Base-by-base conservation (phyloP, 495 filamentous ascomycete species). In the Evansstolkia leycettana region DNA sequence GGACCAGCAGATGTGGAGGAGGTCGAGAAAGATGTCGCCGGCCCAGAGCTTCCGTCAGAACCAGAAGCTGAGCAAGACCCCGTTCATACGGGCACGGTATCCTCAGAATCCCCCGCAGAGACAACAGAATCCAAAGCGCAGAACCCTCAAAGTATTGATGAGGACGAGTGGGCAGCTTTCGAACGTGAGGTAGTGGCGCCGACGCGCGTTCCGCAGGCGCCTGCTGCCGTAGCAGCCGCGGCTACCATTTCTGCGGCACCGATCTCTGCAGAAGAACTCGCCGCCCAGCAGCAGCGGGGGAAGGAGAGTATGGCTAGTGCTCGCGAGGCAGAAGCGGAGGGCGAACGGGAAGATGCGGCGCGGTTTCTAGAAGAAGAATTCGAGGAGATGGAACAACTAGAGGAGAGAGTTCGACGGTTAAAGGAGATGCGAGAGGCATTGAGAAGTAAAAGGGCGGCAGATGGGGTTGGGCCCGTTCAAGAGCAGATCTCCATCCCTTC, bases 381-480 rank as follows among this genome's bases (percentile, higher is more conserved):
- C 52, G 90, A 93, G 34, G 79, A 90, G 51, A 95, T 96, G 89
- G 84, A 90, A 51, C 75, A 75, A 36, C 69, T 94, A 30, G 90
- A 95, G 57, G 75, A 76, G 44, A 70, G 88, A 26, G 82, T 94
- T 6, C 64, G 68, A 47, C 73, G 67, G 46, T 55, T 98, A 40
- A 81, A 87, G 47, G 81, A 88, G 45, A 76, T 64, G 51, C 62
- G 73, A 36, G 77, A 82, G 43, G 60, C 67, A 29, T 43, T 81
- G 30, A 76, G 70, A 49, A 51, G 60, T 29, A 57, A 52, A 14
- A 58, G 54, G 27, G 41, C 50, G 6, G 51, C 47, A 17, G 62
- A 61, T 19, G 41, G 50, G 17, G 68, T 67, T 7, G 65, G 58
- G 15, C 49, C 46, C 42, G 16, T 42, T 41, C 31, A 15, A 7